Base-by-base conservation (phyloP, 768 basidiomycete genomes). In the Lactarius tabidus region DNA sequence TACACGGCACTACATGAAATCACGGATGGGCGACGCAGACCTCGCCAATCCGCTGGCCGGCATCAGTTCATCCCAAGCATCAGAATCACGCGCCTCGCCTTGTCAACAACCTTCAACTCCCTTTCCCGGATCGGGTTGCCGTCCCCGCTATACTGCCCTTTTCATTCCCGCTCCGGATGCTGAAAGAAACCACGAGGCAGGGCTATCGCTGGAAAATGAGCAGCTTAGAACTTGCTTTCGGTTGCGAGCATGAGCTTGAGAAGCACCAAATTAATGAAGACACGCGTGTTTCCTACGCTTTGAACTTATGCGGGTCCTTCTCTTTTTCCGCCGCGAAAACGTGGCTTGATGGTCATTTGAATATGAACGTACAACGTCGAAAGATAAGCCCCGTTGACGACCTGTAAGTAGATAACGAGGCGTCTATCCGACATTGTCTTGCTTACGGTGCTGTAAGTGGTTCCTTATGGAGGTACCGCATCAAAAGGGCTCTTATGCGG, bases 101-200 rank as follows among this genome's bases (percentile, higher is more conserved):
- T 51, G 41, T 20, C 48, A 48, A 26, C 45, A 33, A 33, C 9
- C 4, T 41, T 41, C 41, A 1, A 17, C 17, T 17, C 15, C 10
- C n/a, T 6, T 48, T n/a, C 23, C 45, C 45, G 14, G 23, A 59
- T 64, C 23, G 2, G 51, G 63, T 54, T 43, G 63, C 26, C 63
- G 48, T 28, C 29, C 63, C n/a, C 26, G 23, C 10, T 6, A 41
- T 9, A 15, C 26, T 64, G 29, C 23, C 23, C 23, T 15, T n/a
- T 60, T 64, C 59, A 65, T 65, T 48, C 58, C 64, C 59, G 57
- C 33, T 63, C 26, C 48, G 26, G 48, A 51, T 51, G 10, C 14
- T 51, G 48, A 18, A 41, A 43, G 33, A 63, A 45, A 45, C 63
- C 35, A 28, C 54, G 28, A 29, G 36, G 28, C 43, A 8, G 33